Conservation (phyloP, 768 basidiomycete species). For the Agaricus sinodeliciosus region DNA sequence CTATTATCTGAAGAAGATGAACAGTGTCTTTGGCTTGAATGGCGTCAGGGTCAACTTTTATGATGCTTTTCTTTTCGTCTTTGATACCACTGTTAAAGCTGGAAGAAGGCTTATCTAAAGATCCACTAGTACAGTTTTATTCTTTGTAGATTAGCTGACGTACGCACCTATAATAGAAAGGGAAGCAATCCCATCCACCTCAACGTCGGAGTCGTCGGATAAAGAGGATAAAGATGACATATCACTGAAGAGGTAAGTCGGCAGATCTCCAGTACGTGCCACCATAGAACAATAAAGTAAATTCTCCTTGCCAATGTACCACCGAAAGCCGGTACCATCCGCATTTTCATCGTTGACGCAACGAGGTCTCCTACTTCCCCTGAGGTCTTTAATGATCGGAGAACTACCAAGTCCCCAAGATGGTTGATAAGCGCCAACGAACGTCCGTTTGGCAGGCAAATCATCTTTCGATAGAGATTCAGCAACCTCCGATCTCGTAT, state of each 20-base stretch:
- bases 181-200: background rate
- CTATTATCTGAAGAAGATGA: background rate
- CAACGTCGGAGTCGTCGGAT: conserved; percentile 6
- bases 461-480: background rate
- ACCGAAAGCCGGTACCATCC: background rate
- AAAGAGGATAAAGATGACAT: conserved; percentile 8
- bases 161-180: background rate
- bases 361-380: background rate
- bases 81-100: background rate
- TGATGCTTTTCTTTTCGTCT: background rate
- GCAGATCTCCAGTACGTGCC: background rate
- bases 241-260: conserved; percentile 1
- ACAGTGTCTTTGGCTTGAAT: conserved; percentile 4
- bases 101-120: background rate
- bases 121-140: background rate
- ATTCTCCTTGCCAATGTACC: conserved; percentile 7
- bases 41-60: background rate
- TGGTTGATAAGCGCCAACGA: conserved; percentile 12
- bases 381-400: conserved; percentile 8
- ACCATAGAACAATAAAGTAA: conserved; percentile 4
- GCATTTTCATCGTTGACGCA: background rate
- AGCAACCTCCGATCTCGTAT: background rate
- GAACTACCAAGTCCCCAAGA: conserved; percentile 12
- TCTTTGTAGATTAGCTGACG: too few species aligned
- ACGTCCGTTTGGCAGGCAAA: conserved; percentile 3